Conservation (phyloP, 177 flowering plant species). For the Vitis hybrid region DNA sequence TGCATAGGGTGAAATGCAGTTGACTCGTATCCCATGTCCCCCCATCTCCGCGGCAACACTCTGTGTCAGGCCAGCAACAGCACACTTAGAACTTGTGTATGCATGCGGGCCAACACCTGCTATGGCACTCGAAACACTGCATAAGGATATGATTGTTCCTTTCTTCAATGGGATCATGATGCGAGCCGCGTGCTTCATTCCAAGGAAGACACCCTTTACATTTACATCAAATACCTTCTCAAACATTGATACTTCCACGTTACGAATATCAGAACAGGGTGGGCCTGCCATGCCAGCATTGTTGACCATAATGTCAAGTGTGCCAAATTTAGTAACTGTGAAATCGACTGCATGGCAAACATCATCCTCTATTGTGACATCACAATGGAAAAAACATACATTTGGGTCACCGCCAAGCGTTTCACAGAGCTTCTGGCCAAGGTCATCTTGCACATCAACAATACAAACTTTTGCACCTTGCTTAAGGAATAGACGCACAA, state of each 20-base stretch:
- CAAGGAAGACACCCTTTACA: conserved; percentile 77
- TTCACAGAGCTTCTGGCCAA: conserved; percentile 40
- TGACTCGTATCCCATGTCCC: conserved; percentile 74
- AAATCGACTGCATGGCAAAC: conserved; percentile 60
- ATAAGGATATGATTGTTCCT: conserved; percentile 63
- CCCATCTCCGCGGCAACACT: conserved; percentile 88
- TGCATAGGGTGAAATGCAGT: conserved; percentile 88
- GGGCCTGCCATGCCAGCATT: conserved; percentile 72
- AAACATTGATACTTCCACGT: conserved; percentile 45
- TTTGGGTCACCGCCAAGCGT: conserved; percentile 49
- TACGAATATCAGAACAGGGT: conserved; percentile 56
- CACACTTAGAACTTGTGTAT: conserved; percentile 83
- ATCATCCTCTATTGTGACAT: conserved; percentile 69
- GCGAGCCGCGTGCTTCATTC: conserved; percentile 92
- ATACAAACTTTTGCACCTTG: conserved; percentile 83
- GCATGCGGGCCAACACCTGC: conserved; percentile 83
- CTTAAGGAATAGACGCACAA: conserved; percentile 57
- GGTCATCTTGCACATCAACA: conserved; percentile 67
- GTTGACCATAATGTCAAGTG: conserved; percentile 86
- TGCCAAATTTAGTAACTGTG: conserved; percentile 55
- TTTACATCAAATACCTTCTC: conserved; percentile 68
- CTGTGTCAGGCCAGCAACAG: conserved; percentile 73
- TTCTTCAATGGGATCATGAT: conserved; percentile 68
- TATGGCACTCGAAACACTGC: conserved; percentile 52
- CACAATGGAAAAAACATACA: conserved; percentile 49